Conservation (phyloP, 495 filamentous ascomycete species). For the Penicillium cosmopolitanum region DNA sequence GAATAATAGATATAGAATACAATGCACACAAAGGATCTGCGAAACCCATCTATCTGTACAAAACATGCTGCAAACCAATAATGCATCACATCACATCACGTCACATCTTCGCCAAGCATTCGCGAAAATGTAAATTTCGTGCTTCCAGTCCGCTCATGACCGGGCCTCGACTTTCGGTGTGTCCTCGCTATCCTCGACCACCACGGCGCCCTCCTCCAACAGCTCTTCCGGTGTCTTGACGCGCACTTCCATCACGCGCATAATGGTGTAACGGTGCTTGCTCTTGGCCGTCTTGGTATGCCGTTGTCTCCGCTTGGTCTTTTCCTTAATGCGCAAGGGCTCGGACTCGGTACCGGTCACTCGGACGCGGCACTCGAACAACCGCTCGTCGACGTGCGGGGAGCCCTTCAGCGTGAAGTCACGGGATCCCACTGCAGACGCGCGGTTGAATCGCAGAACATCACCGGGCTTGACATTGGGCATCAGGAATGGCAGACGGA, state of each 20-base stretch:
- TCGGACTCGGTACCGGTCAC: conserved; percentile 88
- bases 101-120: conserved; percentile 16
- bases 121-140: neutral
- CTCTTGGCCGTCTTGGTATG: conserved; percentile 72
- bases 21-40: conserved; percentile 38
- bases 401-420: conserved; percentile 86
- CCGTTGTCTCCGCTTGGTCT: conserved; percentile 89
- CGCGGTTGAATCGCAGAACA: conserved; percentile 82
- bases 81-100: conserved; percentile 6
- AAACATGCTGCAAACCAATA: conserved; percentile 30
- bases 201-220: conserved; percentile 44
- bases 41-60: conserved; percentile 47
- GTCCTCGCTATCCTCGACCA: conserved; percentile 37
- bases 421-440: conserved; percentile 75
- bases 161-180: conserved; percentile 29
- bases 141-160: conserved; percentile 22
- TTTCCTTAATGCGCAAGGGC: conserved; percentile 83
- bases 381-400: conserved; percentile 75
- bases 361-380: conserved; percentile 83
- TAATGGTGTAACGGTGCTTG: conserved; percentile 86
- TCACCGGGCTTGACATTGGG: conserved; percentile 80
- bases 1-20: conserved; percentile 38
- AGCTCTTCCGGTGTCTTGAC: conserved; percentile 66
- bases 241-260: conserved; percentile 80
- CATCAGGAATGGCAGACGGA: conserved; percentile 97